Base-by-base conservation (phyloP, 495 filamentous ascomycete species). In the Penicillium steckii region DNA sequence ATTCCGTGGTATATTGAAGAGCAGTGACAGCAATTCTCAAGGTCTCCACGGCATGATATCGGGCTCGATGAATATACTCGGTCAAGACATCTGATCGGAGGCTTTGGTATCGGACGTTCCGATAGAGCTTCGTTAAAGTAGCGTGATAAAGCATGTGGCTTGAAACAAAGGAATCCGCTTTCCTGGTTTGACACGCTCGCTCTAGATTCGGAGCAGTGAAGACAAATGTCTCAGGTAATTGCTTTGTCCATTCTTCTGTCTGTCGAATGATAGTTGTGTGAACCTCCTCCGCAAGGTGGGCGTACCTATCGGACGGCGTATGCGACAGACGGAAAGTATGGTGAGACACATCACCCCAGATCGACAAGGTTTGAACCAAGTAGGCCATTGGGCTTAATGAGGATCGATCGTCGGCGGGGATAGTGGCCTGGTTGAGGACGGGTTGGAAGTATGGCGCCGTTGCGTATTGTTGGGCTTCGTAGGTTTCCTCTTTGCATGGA, bases 341-440 rank as follows among this genome's bases (percentile, higher is more conserved):
- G 6, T 78, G 69, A 57, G 81, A 80, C 3, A 87, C 78, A 26
- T 88, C 81, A 1, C 81, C 80, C 82, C 80, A 88, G 18, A 88
- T 77, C 2, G 81, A 74, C 21, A 82, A 70, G 17, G 88, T 72
- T 25, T 84, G 72, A 24, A 84, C 76, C 26, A 86, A 59, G 52
- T 81, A 81, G 1, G 79, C 83, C 79, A 87, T 84, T 4, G 76
- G 59, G 29, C 81, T 83, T 17, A 80, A 52, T 0, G 57, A 48
- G 1, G 68, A 65, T n/a, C 66, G 51, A 13, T 71, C 65, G 18
- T 69, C 61, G 4, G 58, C 27, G 0, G 60, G 62, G 8, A 53
- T 18, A 2, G 62, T 51, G 8, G 38, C 18, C 23, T 74, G 62
- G 53, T 72, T 71, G 6, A 73, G 52, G 44, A 75, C 66, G 40